Evolutionary conservation across 306 rosid species (phyloP), one percentile per base, ranked within the genome.

Genomic region (Purshia tridentata): DNA sequence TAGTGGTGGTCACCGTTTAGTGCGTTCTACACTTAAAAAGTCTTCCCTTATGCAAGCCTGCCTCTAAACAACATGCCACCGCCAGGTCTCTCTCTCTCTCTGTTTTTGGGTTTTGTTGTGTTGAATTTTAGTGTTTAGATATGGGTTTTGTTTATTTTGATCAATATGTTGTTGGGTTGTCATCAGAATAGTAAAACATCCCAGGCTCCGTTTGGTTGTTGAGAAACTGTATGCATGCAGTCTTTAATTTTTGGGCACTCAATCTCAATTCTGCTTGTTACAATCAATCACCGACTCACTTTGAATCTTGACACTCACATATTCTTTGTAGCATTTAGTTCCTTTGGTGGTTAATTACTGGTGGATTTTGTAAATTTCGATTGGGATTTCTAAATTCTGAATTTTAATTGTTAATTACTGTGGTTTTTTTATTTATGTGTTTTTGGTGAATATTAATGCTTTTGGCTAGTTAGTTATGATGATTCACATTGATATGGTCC

Each of bases 31-130:
- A 9, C 56, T 39, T 0, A 16, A n/a, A 6, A 11, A 40, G 6
- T 1, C 41, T 20, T 6, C 2, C 20, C 5, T 47, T 35, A 23
- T 73, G n/a, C 6, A 58, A 22, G 18, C 23, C 60, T 1, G 13
- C 23, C 42, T 18, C 16, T 46, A 16, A 67, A 48, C 60, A 11
- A 40, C 65, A 69, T 70, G 51, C 0, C 69, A 1, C 45, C 19
- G 78, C 6, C 78, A 79, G 82, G 82, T 79, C 51, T 73, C 67
- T 73, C 6, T 58, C 74, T 59, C 13, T 18, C n/a, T 53, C 50
- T 46, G 42, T 0, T 7, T 18, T 42, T 8, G 14, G 35, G 9
- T 15, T 54, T 16, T 68, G 23, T 58, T 48, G 18, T 48, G 23
- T 39, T 37, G 9, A 10, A 11, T 75, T 56, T 11, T 3, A 3